Conservation (phyloP, 305 asterid genomes). For the Fraxinus ornus region DNA sequence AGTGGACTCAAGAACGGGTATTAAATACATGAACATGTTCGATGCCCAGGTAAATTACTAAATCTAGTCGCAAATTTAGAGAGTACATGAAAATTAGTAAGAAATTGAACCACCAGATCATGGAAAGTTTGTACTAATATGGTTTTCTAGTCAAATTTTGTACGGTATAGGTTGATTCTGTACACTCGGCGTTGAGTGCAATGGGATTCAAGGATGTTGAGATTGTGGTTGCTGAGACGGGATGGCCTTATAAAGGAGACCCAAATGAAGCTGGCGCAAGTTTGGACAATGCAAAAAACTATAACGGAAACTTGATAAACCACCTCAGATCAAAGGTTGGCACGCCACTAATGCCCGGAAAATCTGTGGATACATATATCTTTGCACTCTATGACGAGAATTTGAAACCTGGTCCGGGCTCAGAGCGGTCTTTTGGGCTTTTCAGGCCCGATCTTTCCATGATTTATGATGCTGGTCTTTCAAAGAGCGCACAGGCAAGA, state of each 20-base stretch:
- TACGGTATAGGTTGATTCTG: slow-evolving; percentile 71
- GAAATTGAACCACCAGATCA: background rate
- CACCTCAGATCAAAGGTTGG: slow-evolving; percentile 84
- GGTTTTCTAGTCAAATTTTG: slow-evolving; percentile 2
- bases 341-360: slow-evolving; percentile 96
- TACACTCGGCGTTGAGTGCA: slow-evolving; percentile 73
- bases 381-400: slow-evolving; percentile 93
- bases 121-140: slow-evolving; percentile 1
- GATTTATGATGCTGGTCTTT: slow-evolving; percentile 66
- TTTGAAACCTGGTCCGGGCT: slow-evolving; percentile 82
- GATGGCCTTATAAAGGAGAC: slow-evolving; percentile 98
- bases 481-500: slow-evolving; percentile 58
- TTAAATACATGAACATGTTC: slow-evolving; percentile 97
- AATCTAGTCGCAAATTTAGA: background rate
- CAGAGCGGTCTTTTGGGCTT: slow-evolving; percentile 83
- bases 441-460: slow-evolving; percentile 69
- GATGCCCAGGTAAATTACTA: slow-evolving; percentile 82
- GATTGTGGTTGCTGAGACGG: slow-evolving; percentile 97
- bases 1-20: slow-evolving; percentile 61
- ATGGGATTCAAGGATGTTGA: slow-evolving; percentile 80
- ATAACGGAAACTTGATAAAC: slow-evolving; percentile 78
- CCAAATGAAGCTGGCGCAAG: slow-evolving; percentile 76
- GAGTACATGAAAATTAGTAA: background rate
- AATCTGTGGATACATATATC: slow-evolving; percentile 83
- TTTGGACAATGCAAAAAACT: slow-evolving; percentile 82